phyloP scores from a whole-genome alignment of 345 rosid genomes.

The Eucalyptus dawsonii region DNA sequence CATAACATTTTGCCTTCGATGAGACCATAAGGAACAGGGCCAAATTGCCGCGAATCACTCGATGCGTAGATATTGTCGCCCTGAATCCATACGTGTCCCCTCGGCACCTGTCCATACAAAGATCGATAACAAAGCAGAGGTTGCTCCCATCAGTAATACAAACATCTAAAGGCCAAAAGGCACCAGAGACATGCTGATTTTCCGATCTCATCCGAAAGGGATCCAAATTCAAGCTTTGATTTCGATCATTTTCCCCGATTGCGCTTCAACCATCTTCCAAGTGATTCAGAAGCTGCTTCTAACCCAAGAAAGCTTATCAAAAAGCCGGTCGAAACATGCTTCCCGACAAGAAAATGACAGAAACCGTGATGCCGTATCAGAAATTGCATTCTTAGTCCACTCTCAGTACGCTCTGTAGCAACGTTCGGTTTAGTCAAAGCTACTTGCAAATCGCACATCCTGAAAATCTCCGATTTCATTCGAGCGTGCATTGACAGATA shows the following conservation, averaged over 20 bases:
- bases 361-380: not conserved
- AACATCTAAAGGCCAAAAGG: not conserved
- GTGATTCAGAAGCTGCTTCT: not conserved
- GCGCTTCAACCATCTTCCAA: not conserved
- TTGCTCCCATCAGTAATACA: not conserved
- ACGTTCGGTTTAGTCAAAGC: not conserved
- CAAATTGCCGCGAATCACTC: conserved; percentile 58
- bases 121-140: not conserved
- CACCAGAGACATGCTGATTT: not conserved
- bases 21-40: conserved; percentile 74
- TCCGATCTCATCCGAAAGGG: not conserved
- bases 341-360: not conserved
- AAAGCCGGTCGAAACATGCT: not conserved
- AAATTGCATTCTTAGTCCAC: not conserved
- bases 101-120: conserved; percentile 40
- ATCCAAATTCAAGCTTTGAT: not conserved
- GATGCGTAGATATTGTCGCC: conserved; percentile 80
- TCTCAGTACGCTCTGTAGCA: not conserved
- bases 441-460: not conserved
- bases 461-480: not conserved
- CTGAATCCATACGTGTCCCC: conserved; percentile 88
- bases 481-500: not conserved
- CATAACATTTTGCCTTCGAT: conserved; percentile 63
- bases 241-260: not conserved
- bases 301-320: not conserved